Evolutionary conservation across 73 alveolate species (phyloP).

Genomic region (Effrenium voratum): DNA sequence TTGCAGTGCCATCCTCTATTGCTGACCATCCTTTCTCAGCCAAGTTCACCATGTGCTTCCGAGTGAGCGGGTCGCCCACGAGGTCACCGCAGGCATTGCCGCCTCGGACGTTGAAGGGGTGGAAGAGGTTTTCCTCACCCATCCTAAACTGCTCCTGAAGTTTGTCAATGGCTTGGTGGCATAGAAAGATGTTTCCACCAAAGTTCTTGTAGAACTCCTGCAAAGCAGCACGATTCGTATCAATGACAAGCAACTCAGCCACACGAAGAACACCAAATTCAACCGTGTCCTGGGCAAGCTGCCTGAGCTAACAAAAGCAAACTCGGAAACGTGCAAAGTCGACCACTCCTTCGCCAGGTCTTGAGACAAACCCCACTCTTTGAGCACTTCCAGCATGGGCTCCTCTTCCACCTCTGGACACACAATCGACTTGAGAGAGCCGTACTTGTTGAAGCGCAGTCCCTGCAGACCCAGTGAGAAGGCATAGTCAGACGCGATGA

Average conservation of each 20-base stretch:
- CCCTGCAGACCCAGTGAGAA: constrained; percentile 6
- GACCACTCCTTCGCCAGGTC: constrained; percentile 37
- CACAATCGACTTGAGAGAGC: constrained; percentile 3
- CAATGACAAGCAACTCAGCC: no score
- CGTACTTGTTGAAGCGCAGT: constrained; percentile 28
- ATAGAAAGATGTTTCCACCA: constrained; percentile 25
- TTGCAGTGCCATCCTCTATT: constrained; percentile 9
- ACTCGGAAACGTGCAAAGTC: neutral
- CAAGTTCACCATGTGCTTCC: constrained; percentile 35
- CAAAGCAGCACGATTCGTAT: no score
- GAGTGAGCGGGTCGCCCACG: constrained; percentile 47
- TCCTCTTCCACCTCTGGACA: constrained; percentile 34
- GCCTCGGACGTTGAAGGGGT: constrained; percentile 21
- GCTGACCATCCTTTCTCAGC: constrained; percentile 20
- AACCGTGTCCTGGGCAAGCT: no score
- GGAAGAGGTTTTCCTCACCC: constrained; percentile 9
- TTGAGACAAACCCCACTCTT: constrained; percentile 45
- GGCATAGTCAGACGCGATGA: constrained; percentile 42
- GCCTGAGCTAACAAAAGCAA: constrained; percentile 58
- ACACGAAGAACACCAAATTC: constrained; percentile 21
- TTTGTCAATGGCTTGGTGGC: constrained; percentile 21
- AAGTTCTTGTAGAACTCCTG: constrained; percentile 23
- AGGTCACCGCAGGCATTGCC: neutral
- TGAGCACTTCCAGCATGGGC: constrained; percentile 11
- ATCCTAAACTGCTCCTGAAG: neutral